Evolutionary conservation across 139 green algal genomes (phyloP), one percentile per base, ranked within the genome.

Genomic region (Spirogloea muscicola): DNA sequence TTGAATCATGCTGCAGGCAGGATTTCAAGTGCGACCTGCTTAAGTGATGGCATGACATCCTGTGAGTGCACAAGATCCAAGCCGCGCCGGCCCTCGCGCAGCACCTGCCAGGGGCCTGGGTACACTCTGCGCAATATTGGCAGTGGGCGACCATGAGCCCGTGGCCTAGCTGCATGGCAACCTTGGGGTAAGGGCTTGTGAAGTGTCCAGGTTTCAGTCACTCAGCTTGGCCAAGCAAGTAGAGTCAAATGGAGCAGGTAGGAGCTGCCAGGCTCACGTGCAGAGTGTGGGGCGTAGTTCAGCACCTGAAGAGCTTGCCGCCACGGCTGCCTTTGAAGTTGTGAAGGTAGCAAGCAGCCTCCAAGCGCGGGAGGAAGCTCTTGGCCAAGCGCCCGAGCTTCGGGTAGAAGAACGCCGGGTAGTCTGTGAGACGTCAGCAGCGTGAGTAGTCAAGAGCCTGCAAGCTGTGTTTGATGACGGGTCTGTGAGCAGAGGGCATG

Each of bases 101-200:
- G 66, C 44, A 95, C 89, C 59, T 91, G 87, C 91, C 89, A 96
- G 5, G 90, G 89, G 0, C 88, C 91, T 2, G 91, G 91, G 73
- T 96, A 96, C 5, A 61, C 78, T 3, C 89, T 80, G 71, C 41
- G 5, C 6, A 67, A 70, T 27, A 40, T 66, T 63, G 25, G 9
- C 13, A 69, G 58, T 57, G 58, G 10, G 6, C 7, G n/a, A 5
- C 7, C 37, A 69, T 69, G n/a, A 64, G 31, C 55, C 29, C 27
- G 9, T 38, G 9, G 9, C 16, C 55, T 13, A 13, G 33, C 13
- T 9, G 10, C 10, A 64, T 64, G 29, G 18, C 31, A 57, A 49
- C 6, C 18, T 6, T 58, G 7, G 7, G 59, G 25, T 69, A n/a
- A 69, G 40, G 16, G 60, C 13, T 58, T 58, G 33, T 58, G 18